Evolutionary conservation across 352 stramenopile species (phyloP).

Genomic region (Nothophytophthora sp.): DNA sequence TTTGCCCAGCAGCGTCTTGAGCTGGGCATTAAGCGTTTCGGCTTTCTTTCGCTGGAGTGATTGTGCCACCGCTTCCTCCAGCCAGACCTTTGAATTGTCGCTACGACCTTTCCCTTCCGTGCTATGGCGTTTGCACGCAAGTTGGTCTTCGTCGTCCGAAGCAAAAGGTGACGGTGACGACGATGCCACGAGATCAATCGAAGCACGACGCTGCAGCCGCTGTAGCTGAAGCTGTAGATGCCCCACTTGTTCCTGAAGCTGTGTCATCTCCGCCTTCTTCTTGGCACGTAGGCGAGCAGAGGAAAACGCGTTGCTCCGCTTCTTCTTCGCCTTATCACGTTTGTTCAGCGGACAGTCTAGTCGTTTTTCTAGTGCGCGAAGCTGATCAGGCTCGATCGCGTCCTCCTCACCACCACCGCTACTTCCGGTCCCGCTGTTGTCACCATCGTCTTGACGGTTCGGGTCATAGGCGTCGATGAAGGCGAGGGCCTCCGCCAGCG

Average conservation of each 20-base stretch:
- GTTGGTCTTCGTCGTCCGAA: neutral
- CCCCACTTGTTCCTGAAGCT: conserved; percentile 16
- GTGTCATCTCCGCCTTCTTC: conserved; percentile 23
- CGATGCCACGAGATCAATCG: neutral
- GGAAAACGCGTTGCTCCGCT: conserved; percentile 20
- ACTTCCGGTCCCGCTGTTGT: neutral
- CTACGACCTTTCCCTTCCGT: neutral
- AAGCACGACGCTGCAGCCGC: conserved; percentile 9
- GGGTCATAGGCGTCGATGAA: conserved; percentile 28
- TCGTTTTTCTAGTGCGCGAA: too few relatives aligned
- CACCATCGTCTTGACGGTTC: neutral
- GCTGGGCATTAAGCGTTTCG: conserved; percentile 13
- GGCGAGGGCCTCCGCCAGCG: conserved; percentile 23
- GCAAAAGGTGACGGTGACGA: neutral
- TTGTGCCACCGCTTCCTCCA: conserved; percentile 12
- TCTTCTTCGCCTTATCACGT: conserved; percentile 10
- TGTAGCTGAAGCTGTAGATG: conserved; percentile 22
- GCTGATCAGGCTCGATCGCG: too few relatives aligned
- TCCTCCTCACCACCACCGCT: too few relatives aligned
- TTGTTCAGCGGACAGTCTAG: conserved; percentile 5
- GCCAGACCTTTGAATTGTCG: conserved; percentile 3
- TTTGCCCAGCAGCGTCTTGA: conserved; percentile 15
- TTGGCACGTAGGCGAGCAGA: conserved; percentile 20
- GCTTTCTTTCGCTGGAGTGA: conserved; percentile 13
- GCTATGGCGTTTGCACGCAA: neutral